Evolutionary conservation across 352 stramenopile species (phyloP).

Genomic region (Globisporangium nagaii): DNA sequence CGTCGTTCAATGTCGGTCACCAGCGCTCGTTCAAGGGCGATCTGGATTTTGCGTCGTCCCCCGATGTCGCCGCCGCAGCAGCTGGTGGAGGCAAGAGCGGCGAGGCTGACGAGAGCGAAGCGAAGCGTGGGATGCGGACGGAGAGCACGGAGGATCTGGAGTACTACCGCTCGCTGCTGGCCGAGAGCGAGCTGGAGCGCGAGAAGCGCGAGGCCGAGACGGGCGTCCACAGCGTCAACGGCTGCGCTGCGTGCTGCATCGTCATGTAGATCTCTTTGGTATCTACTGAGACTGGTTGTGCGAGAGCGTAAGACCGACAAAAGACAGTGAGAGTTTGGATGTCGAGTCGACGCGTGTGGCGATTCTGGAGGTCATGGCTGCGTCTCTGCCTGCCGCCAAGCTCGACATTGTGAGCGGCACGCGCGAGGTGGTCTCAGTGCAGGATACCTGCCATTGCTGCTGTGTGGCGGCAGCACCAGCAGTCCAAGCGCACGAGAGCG

Average conservation of each 20-base stretch:
- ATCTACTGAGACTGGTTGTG: no score
- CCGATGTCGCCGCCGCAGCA: background rate
- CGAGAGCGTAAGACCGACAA: no score
- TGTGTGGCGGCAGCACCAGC: no score
- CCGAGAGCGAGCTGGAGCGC: constrained; percentile 31
- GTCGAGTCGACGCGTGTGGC: no score
- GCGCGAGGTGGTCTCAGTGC: background rate
- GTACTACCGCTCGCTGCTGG: constrained; percentile 41
- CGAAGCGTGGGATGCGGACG: background rate
- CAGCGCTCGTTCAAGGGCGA: constrained; percentile 59
- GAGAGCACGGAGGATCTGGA: constrained; percentile 38
- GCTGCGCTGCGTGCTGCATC: constrained; percentile 55
- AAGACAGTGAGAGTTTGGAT: no score
- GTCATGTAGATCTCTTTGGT: constrained; percentile 43
- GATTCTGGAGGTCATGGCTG: no score
- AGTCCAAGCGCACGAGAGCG: no score
- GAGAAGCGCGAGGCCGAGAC: constrained; percentile 19
- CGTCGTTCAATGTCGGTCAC: constrained; percentile 9
- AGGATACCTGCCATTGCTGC: background rate
- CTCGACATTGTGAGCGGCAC: background rate
- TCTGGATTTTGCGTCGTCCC: constrained; percentile 17
- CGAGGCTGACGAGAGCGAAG: background rate
- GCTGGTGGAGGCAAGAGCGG: constrained; percentile 1
- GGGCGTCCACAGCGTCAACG: constrained; percentile 8
- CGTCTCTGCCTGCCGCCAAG: background rate